Evolutionary conservation across 139 green algal species (phyloP), one percentile per base, ranked within the genome.

Genomic region (Astrephomene gubernaculifera): DNA sequence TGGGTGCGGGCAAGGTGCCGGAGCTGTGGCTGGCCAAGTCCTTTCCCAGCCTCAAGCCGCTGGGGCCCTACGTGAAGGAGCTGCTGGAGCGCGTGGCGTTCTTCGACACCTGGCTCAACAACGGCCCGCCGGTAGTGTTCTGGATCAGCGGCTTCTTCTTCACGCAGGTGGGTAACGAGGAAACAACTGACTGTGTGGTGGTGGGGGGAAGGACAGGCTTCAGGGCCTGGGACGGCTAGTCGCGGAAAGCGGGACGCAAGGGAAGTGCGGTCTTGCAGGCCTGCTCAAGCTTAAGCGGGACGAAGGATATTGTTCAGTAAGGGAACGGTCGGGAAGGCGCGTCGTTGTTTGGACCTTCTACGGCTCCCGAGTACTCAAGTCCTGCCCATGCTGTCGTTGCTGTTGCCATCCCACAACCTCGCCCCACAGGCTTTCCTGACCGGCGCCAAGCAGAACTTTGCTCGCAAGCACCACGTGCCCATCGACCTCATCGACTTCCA

Each of bases 91-190:
- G 93, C 6, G 38, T 87, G 19, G 67, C 86, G 19, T 94, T 96
- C 65, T 95, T 96, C 74, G 43, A 27, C 7, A 39, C 81, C 27
- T 97, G 94, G 94, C 89, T 97, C 14, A 73, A 92, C 35, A 39
- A 88, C 1, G 94, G 93, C 3, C 60, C 83, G 8, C 83, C 94
- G 1, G 67, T 71, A 4, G 90, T 95, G 22, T 97, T 93, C 82
- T 97, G 94, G 94, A 87, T 97, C 73, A 90, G 85, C 36, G 93
- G 93, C 54, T 97, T 97, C 90, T 97, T 96, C 91, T 97, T 97
- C 90, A 96, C 94, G 19, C 92, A 94, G 91, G 91, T 91, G 29
- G 24, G n/a, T n/a, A n/a, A n/a, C n/a, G n/a, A n/a, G n/a, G n/a
- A n/a, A n/a, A n/a, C n/a, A n/a, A n/a, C n/a, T n/a, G n/a, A n/a